phyloP scores from a whole-genome alignment of 2,329 filamentous ascomycete genomes.

The Plenodomus lindquistii region DNA sequence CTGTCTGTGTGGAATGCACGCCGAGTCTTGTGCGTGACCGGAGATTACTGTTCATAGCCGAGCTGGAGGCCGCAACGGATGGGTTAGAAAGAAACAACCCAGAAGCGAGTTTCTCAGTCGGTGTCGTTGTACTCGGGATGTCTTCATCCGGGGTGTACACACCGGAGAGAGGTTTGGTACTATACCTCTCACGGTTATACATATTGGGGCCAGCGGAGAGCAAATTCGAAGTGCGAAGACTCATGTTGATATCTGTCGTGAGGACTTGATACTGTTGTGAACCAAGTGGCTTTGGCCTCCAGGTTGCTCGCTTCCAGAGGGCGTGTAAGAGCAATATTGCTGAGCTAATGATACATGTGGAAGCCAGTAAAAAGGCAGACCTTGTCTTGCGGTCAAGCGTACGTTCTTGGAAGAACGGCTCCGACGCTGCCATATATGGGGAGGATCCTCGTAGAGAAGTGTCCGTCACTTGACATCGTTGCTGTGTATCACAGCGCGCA shows the following conservation, averaged over 20 bases:
- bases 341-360: conserved; percentile 15
- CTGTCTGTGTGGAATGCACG: too few species aligned
- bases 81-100: too few species aligned
- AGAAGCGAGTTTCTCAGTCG: too few species aligned
- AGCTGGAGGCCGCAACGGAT: too few species aligned
- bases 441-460: conserved; percentile 26
- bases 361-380: conserved; percentile 19
- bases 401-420: conserved; percentile 22
- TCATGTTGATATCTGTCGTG: neutral
- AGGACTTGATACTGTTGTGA: neutral
- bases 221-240: neutral
- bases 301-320: conserved; percentile 11
- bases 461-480: conserved; percentile 36
- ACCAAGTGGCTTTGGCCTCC: conserved; percentile 4
- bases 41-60: too few species aligned
- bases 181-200: too few species aligned
- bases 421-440: conserved; percentile 13
- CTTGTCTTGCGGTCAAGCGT: conserved; percentile 11
- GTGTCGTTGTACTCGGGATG: too few species aligned
- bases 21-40: too few species aligned
- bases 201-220: too few species aligned
- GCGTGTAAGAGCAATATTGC: conserved; percentile 19
- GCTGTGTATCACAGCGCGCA: conserved; percentile 25
- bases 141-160: too few species aligned
- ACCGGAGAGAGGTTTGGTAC: too few species aligned